Evolutionary conservation across 768 basidiomycete genomes (phyloP), one percentile per base, ranked within the genome.

Genomic region (Russula olivacea): DNA sequence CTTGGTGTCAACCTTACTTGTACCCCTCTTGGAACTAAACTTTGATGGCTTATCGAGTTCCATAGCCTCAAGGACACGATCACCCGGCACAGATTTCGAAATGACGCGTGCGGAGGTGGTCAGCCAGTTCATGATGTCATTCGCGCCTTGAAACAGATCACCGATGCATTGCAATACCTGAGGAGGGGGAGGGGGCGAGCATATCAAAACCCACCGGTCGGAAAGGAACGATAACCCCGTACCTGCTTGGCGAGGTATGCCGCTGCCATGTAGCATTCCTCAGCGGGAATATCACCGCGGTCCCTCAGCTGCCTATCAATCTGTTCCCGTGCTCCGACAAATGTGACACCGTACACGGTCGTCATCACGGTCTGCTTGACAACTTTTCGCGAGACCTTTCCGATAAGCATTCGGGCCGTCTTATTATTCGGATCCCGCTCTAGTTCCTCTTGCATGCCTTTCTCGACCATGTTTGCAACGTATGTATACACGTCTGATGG

Each of bases 281-380:
- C 89, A 25, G 81, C 74, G 2, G 83, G 80, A 30, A 96, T 78
- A 63, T 89, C 88, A 28, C 83, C 82, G 59, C 87, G 79, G 59
- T 91, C 90, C 68, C 80, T 82, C 43, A 99, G 76, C 76, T 98
- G 94, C 69, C 76, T 88, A 74, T 93, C 90, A 59, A 98, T 97
- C 76, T 98, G 97, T 10, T 92, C 91, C 48, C 93, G 83, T 23
- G 97, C 97, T 40, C 97, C 97, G 58, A 98, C 77, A 75, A 87
- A 95, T 0, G 97, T 99, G 17, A 99, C 95, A 23, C 97, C 96
- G 71, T 98, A 98, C 38, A 98, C 96, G 3, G 96, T 98, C 0
- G 96, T 99, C 97, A 99, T 99, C 67, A 98, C 92, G 25, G 97
- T 98, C 78, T 98, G 96, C 79, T 99, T 99, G 68, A 99, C 96